Conservation (phyloP, 768 basidiomycete species). For the Rhizopogon vinicolor region DNA sequence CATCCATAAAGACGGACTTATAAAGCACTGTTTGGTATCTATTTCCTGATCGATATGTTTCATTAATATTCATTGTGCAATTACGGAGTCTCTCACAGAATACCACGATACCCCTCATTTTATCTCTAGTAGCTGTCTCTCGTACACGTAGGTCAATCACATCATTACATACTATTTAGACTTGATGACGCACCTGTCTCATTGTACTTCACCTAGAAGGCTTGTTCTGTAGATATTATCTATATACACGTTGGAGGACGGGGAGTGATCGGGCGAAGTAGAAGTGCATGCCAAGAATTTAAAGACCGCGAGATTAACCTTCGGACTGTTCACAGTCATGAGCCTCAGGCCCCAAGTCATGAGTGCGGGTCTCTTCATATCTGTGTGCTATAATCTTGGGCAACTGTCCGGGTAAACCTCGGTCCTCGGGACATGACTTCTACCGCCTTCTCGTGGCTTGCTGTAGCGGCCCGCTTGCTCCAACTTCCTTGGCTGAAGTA, state of each 20-base stretch:
- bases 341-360: background rate
- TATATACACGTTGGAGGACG: conserved; percentile 4
- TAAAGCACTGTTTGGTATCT: conserved; percentile 19
- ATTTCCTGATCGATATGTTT: conserved; percentile 22
- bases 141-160: conserved; percentile 13
- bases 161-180: conserved; percentile 17
- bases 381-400: background rate
- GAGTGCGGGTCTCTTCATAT: background rate
- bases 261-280: background rate
- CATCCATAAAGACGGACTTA: conserved; percentile 11
- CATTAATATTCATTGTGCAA: conserved; percentile 22
- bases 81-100: conserved; percentile 19
- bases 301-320: background rate
- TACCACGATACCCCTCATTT: conserved; percentile 30
- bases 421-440: conserved; percentile 5
- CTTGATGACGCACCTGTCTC: conserved; percentile 5
- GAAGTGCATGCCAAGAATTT: background rate
- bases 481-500: conserved; percentile 1
- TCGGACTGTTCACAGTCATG: background rate
- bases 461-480: background rate
- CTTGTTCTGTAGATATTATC: conserved; percentile 19
- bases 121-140: conserved; percentile 23
- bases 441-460: background rate
- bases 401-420: conserved; percentile 12
- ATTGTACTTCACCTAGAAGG: conserved; percentile 2